Evolutionary conservation across 2,329 filamentous ascomycete genomes (phyloP).

Genomic region (Aspergillus luchuensis): DNA sequence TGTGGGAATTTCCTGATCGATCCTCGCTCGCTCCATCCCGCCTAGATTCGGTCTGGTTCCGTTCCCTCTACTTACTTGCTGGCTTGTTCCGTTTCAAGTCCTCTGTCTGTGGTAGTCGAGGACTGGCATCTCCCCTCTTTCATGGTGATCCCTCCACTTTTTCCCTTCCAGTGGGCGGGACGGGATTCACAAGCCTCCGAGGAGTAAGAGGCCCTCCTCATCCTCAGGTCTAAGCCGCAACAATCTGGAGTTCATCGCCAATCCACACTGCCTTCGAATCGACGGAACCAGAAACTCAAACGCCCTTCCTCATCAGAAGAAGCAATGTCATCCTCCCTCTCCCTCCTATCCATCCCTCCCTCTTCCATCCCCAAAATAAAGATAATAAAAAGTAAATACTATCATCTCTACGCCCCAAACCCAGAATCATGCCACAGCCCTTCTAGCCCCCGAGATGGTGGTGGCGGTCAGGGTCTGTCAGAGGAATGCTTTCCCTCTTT

Average conservation of each 20-base stretch:
- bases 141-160: neutral
- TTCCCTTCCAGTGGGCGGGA: slow-evolving; percentile 10
- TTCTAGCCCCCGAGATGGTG: slow-evolving; percentile 5
- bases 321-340: neutral
- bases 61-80: too few species aligned
- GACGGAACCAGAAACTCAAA: neutral
- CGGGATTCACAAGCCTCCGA: slow-evolving; percentile 3
- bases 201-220: too few species aligned
- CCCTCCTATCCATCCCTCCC: neutral
- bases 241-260: slow-evolving; percentile 1
- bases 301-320: neutral
- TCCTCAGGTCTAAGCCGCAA: slow-evolving; percentile 11
- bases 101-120: too few species aligned
- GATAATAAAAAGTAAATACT: too few species aligned
- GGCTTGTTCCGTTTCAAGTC: too few species aligned
- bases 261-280: neutral
- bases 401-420: neutral
- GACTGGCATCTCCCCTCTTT: neutral
- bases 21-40: too few species aligned
- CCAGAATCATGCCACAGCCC: slow-evolving; percentile 5
- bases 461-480: neutral
- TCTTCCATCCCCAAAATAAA: neutral
- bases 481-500: neutral
- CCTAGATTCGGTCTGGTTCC: too few species aligned
- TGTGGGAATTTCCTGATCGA: too few species aligned